Base-by-base conservation (phyloP, 257 asterid genomes). In the Coffea eugenioides region DNA sequence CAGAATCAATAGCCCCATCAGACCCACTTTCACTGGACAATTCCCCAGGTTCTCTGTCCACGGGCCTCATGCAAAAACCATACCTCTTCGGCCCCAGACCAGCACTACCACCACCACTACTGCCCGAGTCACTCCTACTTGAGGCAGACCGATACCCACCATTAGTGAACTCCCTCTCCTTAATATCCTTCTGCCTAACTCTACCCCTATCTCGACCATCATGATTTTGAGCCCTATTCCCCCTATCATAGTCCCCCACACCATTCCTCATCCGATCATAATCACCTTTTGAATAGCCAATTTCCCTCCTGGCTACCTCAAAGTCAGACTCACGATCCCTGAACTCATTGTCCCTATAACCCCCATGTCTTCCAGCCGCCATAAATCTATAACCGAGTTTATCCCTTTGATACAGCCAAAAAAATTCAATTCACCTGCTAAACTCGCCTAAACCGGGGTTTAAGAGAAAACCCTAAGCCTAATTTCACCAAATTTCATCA, bases 1-100 rank as follows among this genome's bases (percentile, higher is more conserved):
- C 95, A 7, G 85, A 82, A 61, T 90, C 96, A 23, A 81, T 27
- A 80, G 82, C 89, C 73, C 84, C 97, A 84, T 91, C 97, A 85
- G 97, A 94, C 20, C 94, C 94, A 84, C 90, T 84, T 61, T 89
- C 97, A 64, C 98, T 88, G 59, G 93, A 91, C 84, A 94, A 82
- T 86, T 94, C 98, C 79, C 98, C 98, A 52, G 97, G 97, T 84
- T 94, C 98, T 59, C 93, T 86, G 80, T 91, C 98, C 54, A 48
- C 70, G 34, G 73, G 71, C 76, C 74, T 48, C 20, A 71, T 88
- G 2, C 79, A 51, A 84, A 59, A 23, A 52, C 81, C 88, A 61
- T 74, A 48, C 81, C 89, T 83, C 86, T 80, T 79, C 5, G 80
- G 82, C 23, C 75, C 87, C 74, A 70, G 80, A 18, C 80, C 82